Percentiles rank a stretch among this genome's conserved stretches.
Conservation (phyloP, 1,284 basidiomycete genomes). For the Trichosporon coremiiforme region DNA sequence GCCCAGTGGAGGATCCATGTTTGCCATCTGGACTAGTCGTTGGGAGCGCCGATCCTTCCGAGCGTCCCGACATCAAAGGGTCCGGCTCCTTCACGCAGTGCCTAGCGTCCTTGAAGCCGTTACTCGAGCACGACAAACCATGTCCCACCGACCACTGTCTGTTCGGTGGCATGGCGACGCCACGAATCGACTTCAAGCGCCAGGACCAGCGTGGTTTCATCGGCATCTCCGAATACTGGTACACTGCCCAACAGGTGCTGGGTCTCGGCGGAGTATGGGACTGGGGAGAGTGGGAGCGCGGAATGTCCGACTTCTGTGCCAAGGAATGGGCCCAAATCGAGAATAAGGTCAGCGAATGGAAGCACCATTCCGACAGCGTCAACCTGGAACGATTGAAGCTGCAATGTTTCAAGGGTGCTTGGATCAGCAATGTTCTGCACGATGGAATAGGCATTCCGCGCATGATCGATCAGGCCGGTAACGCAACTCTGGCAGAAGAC, state of each 20-base stretch:
- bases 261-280: constrained; percentile 93
- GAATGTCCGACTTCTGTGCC: constrained; percentile 82
- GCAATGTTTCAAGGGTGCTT: constrained; percentile 99
- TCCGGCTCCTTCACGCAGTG: constrained; percentile 90
- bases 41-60: constrained; percentile 60
- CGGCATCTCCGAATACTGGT: constrained; percentile 99
- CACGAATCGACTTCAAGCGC: constrained; percentile 83
- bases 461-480: constrained; percentile 79
- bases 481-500: constrained; percentile 58
- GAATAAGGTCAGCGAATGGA: constrained; percentile 65
- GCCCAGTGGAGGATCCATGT: constrained; percentile 71
- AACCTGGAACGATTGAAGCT: constrained; percentile 70
- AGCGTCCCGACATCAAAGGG: constrained; percentile 70
- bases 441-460: constrained; percentile 95
- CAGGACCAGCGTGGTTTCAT: constrained; percentile 77
- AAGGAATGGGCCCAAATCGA: constrained; percentile 78
- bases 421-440: constrained; percentile 94
- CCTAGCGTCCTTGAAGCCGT: constrained; percentile 69
- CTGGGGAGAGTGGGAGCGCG: constrained; percentile 91
- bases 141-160: constrained; percentile 85
- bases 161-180: constrained; percentile 91
- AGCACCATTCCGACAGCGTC: constrained; percentile 24
- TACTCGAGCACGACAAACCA: constrained; percentile 82
- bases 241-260: constrained; percentile 85
- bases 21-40: constrained; percentile 72